Evolutionary conservation across 768 basidiomycete genomes (phyloP), one percentile per base, ranked within the genome.

Genomic region (Phylloporus sp.): DNA sequence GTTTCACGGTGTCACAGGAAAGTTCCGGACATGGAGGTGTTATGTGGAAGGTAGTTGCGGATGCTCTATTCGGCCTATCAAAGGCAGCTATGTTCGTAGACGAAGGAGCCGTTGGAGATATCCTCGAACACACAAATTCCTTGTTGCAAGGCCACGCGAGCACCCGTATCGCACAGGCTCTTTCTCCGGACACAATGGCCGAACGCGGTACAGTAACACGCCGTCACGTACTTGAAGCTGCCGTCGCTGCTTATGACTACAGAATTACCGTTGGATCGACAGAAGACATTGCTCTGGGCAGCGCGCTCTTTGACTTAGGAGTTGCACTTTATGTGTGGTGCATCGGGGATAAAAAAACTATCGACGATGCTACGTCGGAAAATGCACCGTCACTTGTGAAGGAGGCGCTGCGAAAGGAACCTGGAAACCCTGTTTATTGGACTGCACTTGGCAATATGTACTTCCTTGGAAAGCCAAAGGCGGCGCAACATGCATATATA

Each of bases 401-500:
- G 53, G 75, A 81, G 49, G 90, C 93, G 2, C 61, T 98, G 10
- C 79, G 79, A 38, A 75, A 79, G 38, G 85, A 91, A 57, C 79
- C 87, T 6, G 70, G 71, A 22, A 89, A 89, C 58, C 77, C 82
- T 48, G 56, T 67, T 13, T 87, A 86, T 57, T 99, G 96, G 96
- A 76, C 78, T 52, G 81, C 88, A 2, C 68, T 98, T 23, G 96
- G 88, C 0, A 78, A 83, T 53, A 73, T 85, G 14, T 73, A 83
- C 48, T 87, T 91, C 57, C 57, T 75, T 8, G 71, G 69, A 13
- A 81, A 86, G 34, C 77, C 86, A 0, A 85, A 81, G 55, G 72
- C 80, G 1, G 84, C 90, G 3, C 95, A 99, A 65, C 92, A 98
- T 68, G 87, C 90, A 5, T 96, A 90, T 57, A 82, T 97, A 60